Evolutionary conservation across 257 asterid genomes (phyloP).

Genomic region (Nicotiana obtusifolia): DNA sequence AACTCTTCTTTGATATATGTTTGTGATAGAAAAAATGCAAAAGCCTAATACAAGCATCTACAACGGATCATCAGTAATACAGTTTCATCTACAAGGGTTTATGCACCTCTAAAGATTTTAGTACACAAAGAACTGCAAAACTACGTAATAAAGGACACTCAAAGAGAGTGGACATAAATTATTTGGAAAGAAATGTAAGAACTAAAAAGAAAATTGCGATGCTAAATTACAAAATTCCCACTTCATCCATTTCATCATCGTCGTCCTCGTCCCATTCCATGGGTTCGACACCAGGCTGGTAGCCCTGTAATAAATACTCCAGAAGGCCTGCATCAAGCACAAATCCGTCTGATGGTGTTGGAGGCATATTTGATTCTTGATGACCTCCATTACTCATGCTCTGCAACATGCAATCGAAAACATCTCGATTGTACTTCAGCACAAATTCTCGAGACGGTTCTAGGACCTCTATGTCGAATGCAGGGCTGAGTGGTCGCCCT

Average conservation of each 20-base stretch:
- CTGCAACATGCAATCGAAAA: not conserved
- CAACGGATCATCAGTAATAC: not conserved
- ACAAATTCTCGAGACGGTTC: constrained; percentile 6
- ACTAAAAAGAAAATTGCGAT: not conserved
- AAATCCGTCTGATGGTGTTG: not conserved
- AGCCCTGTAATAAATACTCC: constrained; percentile 3
- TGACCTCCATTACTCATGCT: constrained; percentile 3
- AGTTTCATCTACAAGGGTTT: not conserved
- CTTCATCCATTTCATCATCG: constrained; percentile 1
- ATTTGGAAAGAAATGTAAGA: not conserved
- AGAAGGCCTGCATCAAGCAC: not conserved
- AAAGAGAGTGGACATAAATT: not conserved
- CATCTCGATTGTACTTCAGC: constrained; percentile 16
- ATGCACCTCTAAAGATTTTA: not conserved
- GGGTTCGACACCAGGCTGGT: not conserved
- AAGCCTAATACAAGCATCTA: not conserved
- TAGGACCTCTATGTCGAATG: constrained; percentile 15
- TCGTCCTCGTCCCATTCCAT: not conserved
- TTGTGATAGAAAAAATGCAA: not conserved
- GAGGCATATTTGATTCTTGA: not conserved
- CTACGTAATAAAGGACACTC: not conserved
- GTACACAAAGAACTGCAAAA: not conserved
- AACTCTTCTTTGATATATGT: not conserved
- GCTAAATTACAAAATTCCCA: not conserved
- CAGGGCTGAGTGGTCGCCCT: constrained; percentile 9